phyloP scores from a whole-genome alignment of 139 green algal genomes.

The Astrephomene gubernaculifera region DNA sequence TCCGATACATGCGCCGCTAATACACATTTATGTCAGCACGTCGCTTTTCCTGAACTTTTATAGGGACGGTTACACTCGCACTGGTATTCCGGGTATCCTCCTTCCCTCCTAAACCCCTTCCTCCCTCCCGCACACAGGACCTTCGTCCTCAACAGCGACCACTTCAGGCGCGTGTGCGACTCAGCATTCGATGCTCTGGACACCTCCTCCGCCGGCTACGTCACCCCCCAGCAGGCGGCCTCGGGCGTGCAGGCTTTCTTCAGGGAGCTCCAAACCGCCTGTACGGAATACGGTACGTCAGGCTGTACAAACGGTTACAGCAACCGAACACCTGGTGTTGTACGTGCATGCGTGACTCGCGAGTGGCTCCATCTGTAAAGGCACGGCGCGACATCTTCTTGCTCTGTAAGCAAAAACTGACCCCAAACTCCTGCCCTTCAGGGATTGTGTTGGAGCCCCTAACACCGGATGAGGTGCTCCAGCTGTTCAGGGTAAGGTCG shows the following conservation, averaged over 20 bases:
- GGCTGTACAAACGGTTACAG: not conserved
- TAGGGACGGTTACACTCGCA: too few relatives aligned
- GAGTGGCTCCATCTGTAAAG: too few relatives aligned
- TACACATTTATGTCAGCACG: too few relatives aligned
- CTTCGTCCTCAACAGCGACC: slow-evolving; percentile 37
- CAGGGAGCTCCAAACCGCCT: slow-evolving; percentile 9
- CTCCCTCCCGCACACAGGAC: slow-evolving; percentile 9
- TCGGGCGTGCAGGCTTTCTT: slow-evolving; percentile 6
- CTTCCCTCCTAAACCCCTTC: not conserved
- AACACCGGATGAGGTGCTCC: slow-evolving; percentile 7
- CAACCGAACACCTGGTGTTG: too few relatives aligned
- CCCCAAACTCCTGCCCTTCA: not conserved
- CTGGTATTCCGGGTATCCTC: too few relatives aligned
- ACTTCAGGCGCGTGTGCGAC: slow-evolving; percentile 30
- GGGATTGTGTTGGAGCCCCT: slow-evolving; percentile 33
- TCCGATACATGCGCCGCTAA: too few relatives aligned
- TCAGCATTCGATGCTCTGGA: slow-evolving; percentile 3
- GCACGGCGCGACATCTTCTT: too few relatives aligned
- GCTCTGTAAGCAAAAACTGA: too few relatives aligned
- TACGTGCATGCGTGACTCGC: too few relatives aligned
- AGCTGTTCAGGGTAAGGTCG: slow-evolving; percentile 19
- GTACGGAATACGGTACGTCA: slow-evolving; percentile 15
- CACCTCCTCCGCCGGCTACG: not conserved
- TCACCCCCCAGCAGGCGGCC: not conserved
- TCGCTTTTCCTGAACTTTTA: too few relatives aligned